Conservation (phyloP, 2,329 filamentous ascomycete species). For the Ceratocystis destructans region DNA sequence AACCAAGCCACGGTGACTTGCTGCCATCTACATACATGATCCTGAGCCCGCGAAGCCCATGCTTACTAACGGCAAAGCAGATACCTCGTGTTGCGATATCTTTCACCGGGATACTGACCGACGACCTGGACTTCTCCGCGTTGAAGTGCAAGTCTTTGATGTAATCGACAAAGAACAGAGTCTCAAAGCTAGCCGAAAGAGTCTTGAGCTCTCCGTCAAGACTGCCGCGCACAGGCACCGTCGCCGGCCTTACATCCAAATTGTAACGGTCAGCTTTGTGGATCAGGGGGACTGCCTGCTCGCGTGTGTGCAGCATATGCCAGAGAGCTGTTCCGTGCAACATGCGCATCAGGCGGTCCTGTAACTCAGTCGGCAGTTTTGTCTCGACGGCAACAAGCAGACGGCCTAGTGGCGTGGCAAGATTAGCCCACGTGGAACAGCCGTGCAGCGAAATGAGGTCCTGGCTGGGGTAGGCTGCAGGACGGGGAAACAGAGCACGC, state of each 20-base stretch:
- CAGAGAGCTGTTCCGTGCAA: constrained; percentile 12
- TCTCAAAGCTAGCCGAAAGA: constrained; percentile 12
- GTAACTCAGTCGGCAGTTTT: constrained; percentile 15
- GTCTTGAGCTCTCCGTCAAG: constrained; percentile 3
- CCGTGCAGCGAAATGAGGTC: constrained; percentile 13
- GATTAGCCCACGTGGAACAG: not conserved
- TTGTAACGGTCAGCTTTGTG: constrained; percentile 15
- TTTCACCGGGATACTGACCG: constrained; percentile 1
- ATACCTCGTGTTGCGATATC: constrained; percentile 10
- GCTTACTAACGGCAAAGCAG: constrained; percentile 17
- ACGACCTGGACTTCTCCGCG: not conserved
- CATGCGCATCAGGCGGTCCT: constrained; percentile 6
- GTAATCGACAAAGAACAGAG: constrained; percentile 18
- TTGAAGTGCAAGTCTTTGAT: constrained; percentile 14
- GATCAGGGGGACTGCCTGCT: constrained; percentile 15
- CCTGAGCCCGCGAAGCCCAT: constrained; percentile 16
- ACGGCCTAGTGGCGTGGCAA: constrained; percentile 3
- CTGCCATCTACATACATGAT: constrained; percentile 17
- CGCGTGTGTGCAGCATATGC: constrained; percentile 15
- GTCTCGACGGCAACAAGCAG: constrained; percentile 8
- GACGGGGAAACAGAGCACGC: constrained; percentile 16
- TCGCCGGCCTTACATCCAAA: constrained; percentile 10
- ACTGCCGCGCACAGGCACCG: constrained; percentile 8
- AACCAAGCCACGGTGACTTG: constrained; percentile 15
- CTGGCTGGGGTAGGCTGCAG: constrained; percentile 14